A percentile compares a stretch with the other conserved stretches of the same genome.
phyloP scores from a whole-genome alignment of 1,284 basidiomycete species.

The Sanghuangporus weigelae region DNA sequence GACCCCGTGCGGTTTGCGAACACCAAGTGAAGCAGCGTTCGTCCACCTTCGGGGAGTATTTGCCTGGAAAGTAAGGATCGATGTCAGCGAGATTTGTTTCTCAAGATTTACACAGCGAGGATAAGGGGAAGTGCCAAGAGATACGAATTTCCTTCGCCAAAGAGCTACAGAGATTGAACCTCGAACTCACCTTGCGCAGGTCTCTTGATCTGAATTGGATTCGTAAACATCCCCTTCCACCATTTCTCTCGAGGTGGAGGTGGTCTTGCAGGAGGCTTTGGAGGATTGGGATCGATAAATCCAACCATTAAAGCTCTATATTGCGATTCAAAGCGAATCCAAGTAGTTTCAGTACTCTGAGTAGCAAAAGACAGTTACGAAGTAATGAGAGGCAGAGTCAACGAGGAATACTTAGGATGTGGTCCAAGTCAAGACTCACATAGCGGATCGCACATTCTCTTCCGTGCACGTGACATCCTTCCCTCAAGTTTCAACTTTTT shows the following conservation, averaged over 20 bases:
- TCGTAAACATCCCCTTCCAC: slow-evolving; percentile 6
- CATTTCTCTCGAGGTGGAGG: background rate
- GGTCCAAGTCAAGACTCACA: background rate
- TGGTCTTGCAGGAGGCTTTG: slow-evolving; percentile 10
- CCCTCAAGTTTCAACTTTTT: slow-evolving; percentile 24
- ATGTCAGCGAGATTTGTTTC: background rate
- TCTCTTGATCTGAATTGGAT: slow-evolving; percentile 12
- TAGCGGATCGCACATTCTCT: background rate
- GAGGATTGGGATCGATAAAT: slow-evolving; percentile 6
- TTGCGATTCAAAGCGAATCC: background rate
- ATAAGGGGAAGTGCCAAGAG: no score
- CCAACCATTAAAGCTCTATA: slow-evolving; percentile 8
- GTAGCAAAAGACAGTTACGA: background rate
- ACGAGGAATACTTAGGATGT: background rate
- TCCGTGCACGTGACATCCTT: background rate
- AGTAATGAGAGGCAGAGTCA: background rate
- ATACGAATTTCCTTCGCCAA: no score
- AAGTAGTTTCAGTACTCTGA: background rate
- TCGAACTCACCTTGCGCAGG: slow-evolving; percentile 10
- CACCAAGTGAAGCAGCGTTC: slow-evolving; percentile 74
- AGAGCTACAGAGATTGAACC: background rate
- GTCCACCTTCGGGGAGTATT: slow-evolving; percentile 52
- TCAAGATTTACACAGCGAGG: background rate
- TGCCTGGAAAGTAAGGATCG: slow-evolving; percentile 33
- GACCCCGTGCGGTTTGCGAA: slow-evolving; percentile 56